Evolutionary conservation across 768 basidiomycete species (phyloP).

Genomic region (Grammothele lineata): DNA sequence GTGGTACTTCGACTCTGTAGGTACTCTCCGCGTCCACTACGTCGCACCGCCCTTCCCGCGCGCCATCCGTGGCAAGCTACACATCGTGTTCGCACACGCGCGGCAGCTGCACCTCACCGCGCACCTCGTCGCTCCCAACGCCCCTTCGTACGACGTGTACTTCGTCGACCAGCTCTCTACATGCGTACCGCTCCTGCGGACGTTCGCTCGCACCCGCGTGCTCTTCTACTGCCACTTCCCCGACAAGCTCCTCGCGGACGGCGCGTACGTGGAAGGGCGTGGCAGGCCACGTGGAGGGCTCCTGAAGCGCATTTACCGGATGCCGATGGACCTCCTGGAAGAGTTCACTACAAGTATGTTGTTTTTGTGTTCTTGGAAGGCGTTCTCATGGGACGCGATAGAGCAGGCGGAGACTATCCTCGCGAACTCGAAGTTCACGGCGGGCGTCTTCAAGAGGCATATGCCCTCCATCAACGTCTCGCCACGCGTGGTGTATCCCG

Average conservation of each 20-base stretch:
- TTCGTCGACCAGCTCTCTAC: constrained; percentile 96
- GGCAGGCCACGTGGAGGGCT: constrained; percentile 38
- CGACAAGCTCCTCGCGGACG: constrained; percentile 83
- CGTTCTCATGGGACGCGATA: constrained; percentile 26
- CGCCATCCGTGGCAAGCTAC: constrained; percentile 73
- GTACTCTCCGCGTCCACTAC: constrained; percentile 74
- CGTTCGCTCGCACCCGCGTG: constrained; percentile 66
- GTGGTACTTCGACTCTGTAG: constrained; percentile 39
- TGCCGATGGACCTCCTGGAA: constrained; percentile 88
- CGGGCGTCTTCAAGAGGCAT: constrained; percentile 70
- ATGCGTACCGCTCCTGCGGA: constrained; percentile 78
- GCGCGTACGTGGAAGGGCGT: constrained; percentile 56
- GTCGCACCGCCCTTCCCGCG: constrained; percentile 77
- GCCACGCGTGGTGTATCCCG: constrained; percentile 90
- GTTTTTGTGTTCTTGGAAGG: not conserved
- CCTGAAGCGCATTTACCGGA: constrained; percentile 75
- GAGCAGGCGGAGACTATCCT: constrained; percentile 88
- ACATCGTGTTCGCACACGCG: constrained; percentile 84
- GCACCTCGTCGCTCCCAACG: constrained; percentile 50
- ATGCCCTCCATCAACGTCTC: constrained; percentile 61
- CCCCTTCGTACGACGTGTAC: constrained; percentile 72
- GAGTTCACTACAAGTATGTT: constrained; percentile 81
- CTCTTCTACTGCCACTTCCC: constrained; percentile 99
- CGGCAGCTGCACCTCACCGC: constrained; percentile 81
- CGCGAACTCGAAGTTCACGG: constrained; percentile 89